Base-by-base conservation (phyloP, 352 stramenopile genomes). In the Thraustochytrium sp. region DNA sequence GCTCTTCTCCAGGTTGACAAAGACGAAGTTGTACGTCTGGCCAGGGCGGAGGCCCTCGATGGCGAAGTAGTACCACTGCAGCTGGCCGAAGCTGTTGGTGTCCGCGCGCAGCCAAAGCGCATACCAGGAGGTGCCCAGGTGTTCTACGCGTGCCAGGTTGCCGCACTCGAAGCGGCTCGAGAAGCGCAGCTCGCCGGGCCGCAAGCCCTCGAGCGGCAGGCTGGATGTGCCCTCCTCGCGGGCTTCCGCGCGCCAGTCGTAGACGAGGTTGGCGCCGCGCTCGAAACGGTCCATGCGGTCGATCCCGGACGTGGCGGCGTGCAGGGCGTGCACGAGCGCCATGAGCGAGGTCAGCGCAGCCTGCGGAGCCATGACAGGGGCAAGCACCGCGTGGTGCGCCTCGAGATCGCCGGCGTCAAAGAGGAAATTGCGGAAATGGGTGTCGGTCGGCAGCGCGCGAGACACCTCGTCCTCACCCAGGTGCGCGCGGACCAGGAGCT, bases 51-150 rank as follows among this genome's bases (percentile, higher is more conserved):
- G 40, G 11, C 68, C 68, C n/a, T 64, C 9, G 4, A 80, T 53
- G 37, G 68, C 46, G 84, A 98, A 98, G 82, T 97, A 97, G 73
- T 97, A 98, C 94, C 94, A 98, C 86, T 97, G 93, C 85, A 90
- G 93, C 73, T 96, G 90, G 0, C 92, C 90, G 0, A 63, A 86
- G 11, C 91, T 96, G 85, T 97, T 91, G 36, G 95, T 83, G 85
- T 98, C 94, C 0, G 89, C 84, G 3, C 92, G 88, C 18, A 97
- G 68, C 9, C 96, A 88, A 11, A 98, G 87, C 46, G 97, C 93
- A 85, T 97, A 98, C 68, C 97, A 91, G 48, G 82, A 89, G 26
- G 90, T 84, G 1, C 92, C 94, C 8, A 94, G 89, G 53, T 93
- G 92, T 74, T 95, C 90, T 11, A 90, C 91, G 2, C 88, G 86